Base-by-base conservation (phyloP, 331 rosid genomes). In the Pyrus hybrid region DNA sequence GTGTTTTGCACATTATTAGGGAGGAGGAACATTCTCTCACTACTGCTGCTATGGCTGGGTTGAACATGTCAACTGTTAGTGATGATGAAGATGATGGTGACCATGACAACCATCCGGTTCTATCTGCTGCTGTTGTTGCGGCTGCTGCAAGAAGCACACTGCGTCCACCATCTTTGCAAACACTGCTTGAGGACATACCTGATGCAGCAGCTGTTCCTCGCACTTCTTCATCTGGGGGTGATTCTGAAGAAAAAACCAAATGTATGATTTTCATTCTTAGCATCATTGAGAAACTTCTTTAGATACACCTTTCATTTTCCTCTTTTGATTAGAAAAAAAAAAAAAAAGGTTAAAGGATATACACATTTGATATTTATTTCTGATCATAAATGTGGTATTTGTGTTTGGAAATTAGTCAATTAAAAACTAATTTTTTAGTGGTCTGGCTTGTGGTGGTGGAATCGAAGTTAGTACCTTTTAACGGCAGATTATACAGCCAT, bases 91-190 rank as follows among this genome's bases (percentile, higher is more conserved):
- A 88, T 84, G 93, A 88, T 79, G 74, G 13, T 75, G 96, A 85
- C 35, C 83, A n/a, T 62, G 92, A 84, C 75, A 87, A 92, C 84
- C 83, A 53, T 71, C 93, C 96, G 5, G 90, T 69, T 79, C 82
- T 95, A 73, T 92, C 97, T 65, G 97, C 97, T 1, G 97, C 93
- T 77, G 91, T 77, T 76, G 96, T 87, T 79, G 98, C 96, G 71
- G 95, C 97, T 60, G 91, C 97, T 79, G 92, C 97, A 43, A 95
- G 99, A 83, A 92, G 93, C 77, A 85, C 97, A 67, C 83, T 90
- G 84, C 96, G 93, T 49, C 97, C 97, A 6, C 97, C 97, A 35
- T 95, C 97, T 66, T 85, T 95, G 88, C 97, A 95, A 81, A 85
- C 96, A 54, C 97, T 95, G 80, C 93, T 92, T 11, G 97, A 95